A percentile compares a stretch with the other conserved stretches of the same genome.
Conservation (phyloP, 129 eudicot species). For the Erigeron canadensis region DNA sequence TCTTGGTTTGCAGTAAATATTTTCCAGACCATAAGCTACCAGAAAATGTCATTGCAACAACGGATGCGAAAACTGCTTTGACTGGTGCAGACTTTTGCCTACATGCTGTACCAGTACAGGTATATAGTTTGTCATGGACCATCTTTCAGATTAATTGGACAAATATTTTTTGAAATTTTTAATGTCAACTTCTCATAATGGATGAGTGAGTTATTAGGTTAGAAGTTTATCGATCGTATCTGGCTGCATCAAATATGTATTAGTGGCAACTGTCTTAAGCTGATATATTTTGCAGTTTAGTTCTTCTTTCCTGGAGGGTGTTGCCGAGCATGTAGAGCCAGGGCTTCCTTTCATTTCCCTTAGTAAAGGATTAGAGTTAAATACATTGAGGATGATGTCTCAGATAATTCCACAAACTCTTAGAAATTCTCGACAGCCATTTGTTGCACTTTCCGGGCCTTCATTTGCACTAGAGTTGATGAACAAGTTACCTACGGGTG, state of each 20-base stretch:
- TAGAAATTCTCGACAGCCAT: slow-evolving; percentile 86
- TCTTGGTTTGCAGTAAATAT: slow-evolving; percentile 59
- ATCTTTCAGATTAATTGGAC: slow-evolving; percentile 11
- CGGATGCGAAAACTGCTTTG: slow-evolving; percentile 82
- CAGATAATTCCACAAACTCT: slow-evolving; percentile 91
- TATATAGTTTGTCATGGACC: slow-evolving; percentile 25
- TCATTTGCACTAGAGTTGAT: slow-evolving; percentile 89
- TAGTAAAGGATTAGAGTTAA: slow-evolving; percentile 91
- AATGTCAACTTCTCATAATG: slow-evolving; percentile 4
- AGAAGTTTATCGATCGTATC: background rate
- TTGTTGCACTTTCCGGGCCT: slow-evolving; percentile 87
- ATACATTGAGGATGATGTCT: slow-evolving; percentile 89
- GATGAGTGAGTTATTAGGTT: background rate
- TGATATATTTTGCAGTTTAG: slow-evolving; percentile 67
- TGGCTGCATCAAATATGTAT: slow-evolving; percentile 18
- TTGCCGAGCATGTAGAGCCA: slow-evolving; percentile 86
- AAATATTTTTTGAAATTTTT: background rate
- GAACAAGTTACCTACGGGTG: slow-evolving; percentile 94
- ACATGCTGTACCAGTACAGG: slow-evolving; percentile 99
- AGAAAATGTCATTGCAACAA: slow-evolving; percentile 81
- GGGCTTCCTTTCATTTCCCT: slow-evolving; percentile 88
- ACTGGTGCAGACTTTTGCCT: slow-evolving; percentile 87
- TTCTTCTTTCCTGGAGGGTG: slow-evolving; percentile 71
- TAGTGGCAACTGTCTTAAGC: slow-evolving; percentile 12
- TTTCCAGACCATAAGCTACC: slow-evolving; percentile 88